Evolutionary conservation across 2,329 filamentous ascomycete species (phyloP).

Genomic region (Sarocladiaceae sp.): DNA sequence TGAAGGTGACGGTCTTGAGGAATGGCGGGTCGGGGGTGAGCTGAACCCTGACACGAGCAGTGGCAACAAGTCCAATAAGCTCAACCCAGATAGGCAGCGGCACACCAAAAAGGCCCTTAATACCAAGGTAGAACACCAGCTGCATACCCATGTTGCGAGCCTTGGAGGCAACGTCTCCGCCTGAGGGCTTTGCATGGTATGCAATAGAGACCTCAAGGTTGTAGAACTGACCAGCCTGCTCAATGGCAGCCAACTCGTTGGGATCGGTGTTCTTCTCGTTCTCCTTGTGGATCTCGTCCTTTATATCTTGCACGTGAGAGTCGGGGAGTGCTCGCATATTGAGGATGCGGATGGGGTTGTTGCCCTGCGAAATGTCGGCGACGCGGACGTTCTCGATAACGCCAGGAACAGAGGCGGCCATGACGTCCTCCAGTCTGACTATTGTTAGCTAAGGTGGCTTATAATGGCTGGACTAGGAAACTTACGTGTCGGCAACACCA

Average conservation of each 20-base stretch:
- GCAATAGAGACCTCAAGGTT: constrained; percentile 88
- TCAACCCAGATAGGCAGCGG: constrained; percentile 87
- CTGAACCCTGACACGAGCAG: constrained; percentile 64
- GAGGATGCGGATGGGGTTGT: constrained; percentile 82
- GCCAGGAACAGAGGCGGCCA: constrained; percentile 90
- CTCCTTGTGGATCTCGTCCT: constrained; percentile 72
- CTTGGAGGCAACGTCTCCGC: constrained; percentile 68
- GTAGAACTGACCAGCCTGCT: constrained; percentile 89
- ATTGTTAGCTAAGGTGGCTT: constrained; percentile 11
- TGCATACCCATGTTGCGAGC: constrained; percentile 97
- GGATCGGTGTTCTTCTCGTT: constrained; percentile 80
- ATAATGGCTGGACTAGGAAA: background rate
- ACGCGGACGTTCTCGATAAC: constrained; percentile 93
- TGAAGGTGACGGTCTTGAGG: constrained; percentile 86
- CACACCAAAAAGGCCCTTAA: constrained; percentile 84
- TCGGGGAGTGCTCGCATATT: constrained; percentile 81
- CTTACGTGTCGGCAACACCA: constrained; percentile 77
- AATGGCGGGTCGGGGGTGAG: constrained; percentile 81
- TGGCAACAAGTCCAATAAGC: constrained; percentile 69
- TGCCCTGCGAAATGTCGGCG: constrained; percentile 91
- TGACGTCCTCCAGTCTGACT: constrained; percentile 63
- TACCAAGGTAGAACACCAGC: constrained; percentile 86
- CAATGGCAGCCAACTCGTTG: constrained; percentile 81
- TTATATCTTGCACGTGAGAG: constrained; percentile 73
- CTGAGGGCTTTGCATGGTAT: constrained; percentile 79